A percentile compares a stretch with the other conserved stretches of the same genome.
Conservation (phyloP, 768 basidiomycete species). For the Cantharellus cinnabarinus region DNA sequence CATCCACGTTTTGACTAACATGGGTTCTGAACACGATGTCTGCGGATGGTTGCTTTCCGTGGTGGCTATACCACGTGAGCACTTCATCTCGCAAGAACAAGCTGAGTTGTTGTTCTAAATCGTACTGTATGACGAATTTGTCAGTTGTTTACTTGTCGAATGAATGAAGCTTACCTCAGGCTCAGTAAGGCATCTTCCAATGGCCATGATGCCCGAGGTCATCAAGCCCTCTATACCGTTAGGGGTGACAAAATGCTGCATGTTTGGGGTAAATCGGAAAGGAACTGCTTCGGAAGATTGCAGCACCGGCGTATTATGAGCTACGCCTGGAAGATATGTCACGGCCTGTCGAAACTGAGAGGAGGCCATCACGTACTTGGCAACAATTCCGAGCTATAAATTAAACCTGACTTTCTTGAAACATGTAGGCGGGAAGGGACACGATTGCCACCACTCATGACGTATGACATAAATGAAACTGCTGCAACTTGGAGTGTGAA, state of each 20-base stretch:
- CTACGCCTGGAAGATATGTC: neutral
- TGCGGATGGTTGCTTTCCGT: slow-evolving; percentile 33
- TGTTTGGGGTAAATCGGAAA: slow-evolving; percentile 92
- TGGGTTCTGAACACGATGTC: slow-evolving; percentile 39
- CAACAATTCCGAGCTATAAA: slow-evolving; percentile 83
- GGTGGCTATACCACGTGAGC: slow-evolving; percentile 42
- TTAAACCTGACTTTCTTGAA: slow-evolving; percentile 71
- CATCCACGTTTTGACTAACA: slow-evolving; percentile 37
- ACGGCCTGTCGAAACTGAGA: neutral
- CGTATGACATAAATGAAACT: slow-evolving; percentile 79
- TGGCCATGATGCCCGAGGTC: slow-evolving; percentile 71
- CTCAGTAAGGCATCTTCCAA: slow-evolving; percentile 74
- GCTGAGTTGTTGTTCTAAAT: slow-evolving; percentile 79
- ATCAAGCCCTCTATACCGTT: slow-evolving; percentile 80
- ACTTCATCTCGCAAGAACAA: slow-evolving; percentile 91
- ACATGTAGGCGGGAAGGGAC: slow-evolving; percentile 71
- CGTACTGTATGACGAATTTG: slow-evolving; percentile 33
- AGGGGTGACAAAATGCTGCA: slow-evolving; percentile 82
- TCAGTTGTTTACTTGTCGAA: neutral
- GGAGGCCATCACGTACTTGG: slow-evolving; percentile 33
- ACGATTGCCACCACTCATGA: slow-evolving; percentile 66
- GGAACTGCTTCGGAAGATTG: slow-evolving; percentile 56
- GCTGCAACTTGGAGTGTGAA: slow-evolving; percentile 80
- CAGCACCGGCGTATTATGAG: slow-evolving; percentile 11
- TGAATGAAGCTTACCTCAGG: slow-evolving; percentile 46